Evolutionary conservation across 371 early-diverging fungal species (phyloP).

Genomic region (Mucor sp.): DNA sequence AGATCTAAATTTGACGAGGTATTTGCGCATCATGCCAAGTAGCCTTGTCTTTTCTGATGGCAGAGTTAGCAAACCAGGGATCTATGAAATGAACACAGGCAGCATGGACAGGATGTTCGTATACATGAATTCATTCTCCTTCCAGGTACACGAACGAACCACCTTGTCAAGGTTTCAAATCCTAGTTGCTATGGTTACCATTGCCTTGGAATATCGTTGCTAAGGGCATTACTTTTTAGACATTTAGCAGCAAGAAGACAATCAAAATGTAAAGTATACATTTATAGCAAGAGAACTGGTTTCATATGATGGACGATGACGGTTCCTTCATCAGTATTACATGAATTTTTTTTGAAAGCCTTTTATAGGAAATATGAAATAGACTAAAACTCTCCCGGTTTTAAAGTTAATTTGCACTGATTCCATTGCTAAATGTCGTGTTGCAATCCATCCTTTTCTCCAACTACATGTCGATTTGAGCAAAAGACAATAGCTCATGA

Average conservation of each 20-base stretch:
- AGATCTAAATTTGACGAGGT: not conserved
- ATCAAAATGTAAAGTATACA: not conserved
- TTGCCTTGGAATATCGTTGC: not conserved
- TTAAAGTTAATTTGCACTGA: not conserved
- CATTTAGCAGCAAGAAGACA: not conserved
- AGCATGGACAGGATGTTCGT: not conserved
- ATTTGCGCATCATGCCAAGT: not conserved
- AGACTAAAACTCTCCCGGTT: not conserved
- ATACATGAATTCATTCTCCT: not conserved
- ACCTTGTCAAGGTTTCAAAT: not conserved
- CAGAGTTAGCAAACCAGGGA: not conserved
- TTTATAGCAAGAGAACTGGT: not conserved
- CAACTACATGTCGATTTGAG: not conserved
- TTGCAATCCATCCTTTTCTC: not conserved
- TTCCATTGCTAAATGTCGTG: not conserved
- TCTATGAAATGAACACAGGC: not conserved
- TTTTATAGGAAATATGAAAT: not conserved
- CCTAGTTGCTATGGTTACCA: not conserved
- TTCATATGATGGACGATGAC: not conserved
- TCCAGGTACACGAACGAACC: not conserved
- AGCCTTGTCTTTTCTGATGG: not conserved
- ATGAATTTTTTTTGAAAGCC: not conserved
- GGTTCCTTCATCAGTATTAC: not conserved
- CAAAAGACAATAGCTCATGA: not conserved
- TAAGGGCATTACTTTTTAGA: not conserved